A percentile compares a stretch with the other conserved stretches of the same genome.
These are phyloP conservation scores for Epithemia pelagica DNA, from an alignment of 108 stramenopile genomes.

Conservation along the genomic window DNA sequence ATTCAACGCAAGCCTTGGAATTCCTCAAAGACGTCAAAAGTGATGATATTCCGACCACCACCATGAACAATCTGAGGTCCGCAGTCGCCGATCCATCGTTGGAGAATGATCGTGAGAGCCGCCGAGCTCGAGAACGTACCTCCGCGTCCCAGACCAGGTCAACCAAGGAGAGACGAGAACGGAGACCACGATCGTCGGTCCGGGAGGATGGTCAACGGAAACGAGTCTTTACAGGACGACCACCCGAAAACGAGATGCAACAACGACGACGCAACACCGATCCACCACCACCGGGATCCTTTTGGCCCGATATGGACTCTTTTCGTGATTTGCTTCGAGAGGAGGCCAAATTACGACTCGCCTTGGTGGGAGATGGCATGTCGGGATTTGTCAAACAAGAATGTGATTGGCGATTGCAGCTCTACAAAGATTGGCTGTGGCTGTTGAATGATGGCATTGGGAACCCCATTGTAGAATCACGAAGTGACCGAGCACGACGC, in stretches of 20 bases:
- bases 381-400: constrained; percentile 62
- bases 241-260: not conserved
- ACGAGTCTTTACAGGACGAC: not conserved
- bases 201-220: not conserved
- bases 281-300: constrained; percentile 41
- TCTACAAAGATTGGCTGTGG: constrained; percentile 77
- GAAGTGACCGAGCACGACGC: constrained; percentile 12
- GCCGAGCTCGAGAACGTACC: not conserved
- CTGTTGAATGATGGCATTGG: constrained; percentile 63
- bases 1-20: not conserved
- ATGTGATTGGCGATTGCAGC: constrained; percentile 66
- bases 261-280: constrained; percentile 6
- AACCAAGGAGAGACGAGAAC: not conserved
- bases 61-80: not conserved
- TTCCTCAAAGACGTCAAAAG: not conserved
- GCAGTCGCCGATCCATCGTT: not conserved
- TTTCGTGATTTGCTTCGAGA: constrained; percentile 58
- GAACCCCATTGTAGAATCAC: constrained; percentile 25
- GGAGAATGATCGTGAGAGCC: constrained; percentile 1
- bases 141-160: not conserved
- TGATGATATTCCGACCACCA: not conserved
- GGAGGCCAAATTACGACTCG: constrained; percentile 56
- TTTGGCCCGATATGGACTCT: constrained; percentile 75
- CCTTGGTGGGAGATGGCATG: constrained; percentile 65
- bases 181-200: not conserved